Conservation (phyloP, 768 basidiomycete species). For the Fomitopsis pulvina region DNA sequence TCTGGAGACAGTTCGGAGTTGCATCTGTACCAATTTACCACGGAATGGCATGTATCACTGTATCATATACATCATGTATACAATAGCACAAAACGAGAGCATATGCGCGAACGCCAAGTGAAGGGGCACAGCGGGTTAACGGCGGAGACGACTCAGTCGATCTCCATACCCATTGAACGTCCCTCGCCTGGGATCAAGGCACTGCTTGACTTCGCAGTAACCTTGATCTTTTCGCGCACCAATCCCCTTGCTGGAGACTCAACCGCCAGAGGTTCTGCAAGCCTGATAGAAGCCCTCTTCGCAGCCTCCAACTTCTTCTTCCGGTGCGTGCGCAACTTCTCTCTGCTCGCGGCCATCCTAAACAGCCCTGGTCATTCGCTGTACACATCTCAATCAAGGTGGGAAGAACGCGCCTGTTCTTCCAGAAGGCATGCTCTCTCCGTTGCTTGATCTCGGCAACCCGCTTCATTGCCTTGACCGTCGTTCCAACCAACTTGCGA, state of each 20-base stretch:
- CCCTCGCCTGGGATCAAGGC: constrained; percentile 81
- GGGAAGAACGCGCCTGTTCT: constrained; percentile 58
- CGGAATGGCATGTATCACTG: constrained; percentile 4
- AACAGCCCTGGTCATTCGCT: not conserved
- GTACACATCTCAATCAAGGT: not conserved
- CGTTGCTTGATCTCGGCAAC: constrained; percentile 86
- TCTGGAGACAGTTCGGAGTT: constrained; percentile 7
- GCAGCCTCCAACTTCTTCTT: constrained; percentile 54
- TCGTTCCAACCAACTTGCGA: constrained; percentile 87
- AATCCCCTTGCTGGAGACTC: constrained; percentile 39
- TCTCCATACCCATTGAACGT: constrained; percentile 87
- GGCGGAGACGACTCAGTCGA: constrained; percentile 45
- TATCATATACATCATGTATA: constrained; percentile 3
- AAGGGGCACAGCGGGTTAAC: not conserved
- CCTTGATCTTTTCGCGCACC: constrained; percentile 75
- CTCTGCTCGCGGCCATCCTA: constrained; percentile 81
- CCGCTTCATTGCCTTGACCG: constrained; percentile 94
- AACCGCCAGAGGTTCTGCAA: constrained; percentile 56
- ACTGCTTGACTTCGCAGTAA: constrained; percentile 52
- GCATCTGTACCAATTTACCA: constrained; percentile 14
- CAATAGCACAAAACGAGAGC: not conserved
- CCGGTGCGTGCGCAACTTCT: constrained; percentile 71
- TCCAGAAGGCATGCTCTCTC: constrained; percentile 94
- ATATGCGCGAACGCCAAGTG: constrained; percentile 10
- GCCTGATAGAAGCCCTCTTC: constrained; percentile 48